Conservation (phyloP, 345 rosid genomes). For the Turnera subulata region DNA sequence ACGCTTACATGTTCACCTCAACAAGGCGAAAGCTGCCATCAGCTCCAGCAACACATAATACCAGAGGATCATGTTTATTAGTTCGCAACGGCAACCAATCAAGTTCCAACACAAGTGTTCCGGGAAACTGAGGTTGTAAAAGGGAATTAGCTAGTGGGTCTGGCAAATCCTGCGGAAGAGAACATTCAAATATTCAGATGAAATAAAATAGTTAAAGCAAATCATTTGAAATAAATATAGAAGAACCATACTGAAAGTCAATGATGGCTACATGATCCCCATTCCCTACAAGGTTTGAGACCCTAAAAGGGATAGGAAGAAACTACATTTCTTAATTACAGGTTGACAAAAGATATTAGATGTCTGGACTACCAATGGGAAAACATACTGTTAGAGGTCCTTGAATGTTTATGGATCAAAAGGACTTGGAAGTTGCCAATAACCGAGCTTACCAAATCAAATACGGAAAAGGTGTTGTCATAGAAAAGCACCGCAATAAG, state of each 20-base stretch:
- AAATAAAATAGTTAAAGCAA: too few relatives aligned
- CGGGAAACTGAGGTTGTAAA: constrained; percentile 92
- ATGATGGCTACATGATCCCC: too few relatives aligned
- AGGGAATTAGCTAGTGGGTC: constrained; percentile 97
- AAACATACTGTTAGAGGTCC: not conserved
- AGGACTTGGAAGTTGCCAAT: not conserved
- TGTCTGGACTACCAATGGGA: not conserved
- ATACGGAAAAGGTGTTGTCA: constrained; percentile 92
- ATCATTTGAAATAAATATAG: too few relatives aligned
- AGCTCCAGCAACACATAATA: constrained; percentile 93
- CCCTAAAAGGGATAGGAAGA: too few relatives aligned
- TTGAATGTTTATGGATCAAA: too few relatives aligned
- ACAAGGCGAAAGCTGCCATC: constrained; percentile 93
- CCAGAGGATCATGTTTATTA: constrained; percentile 76
- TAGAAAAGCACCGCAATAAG: constrained; percentile 90
- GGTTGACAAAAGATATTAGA: constrained; percentile 1
- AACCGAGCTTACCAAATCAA: constrained; percentile 71
- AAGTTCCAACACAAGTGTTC: constrained; percentile 92
- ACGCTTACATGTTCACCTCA: constrained; percentile 74
- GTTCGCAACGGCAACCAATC: constrained; percentile 89
- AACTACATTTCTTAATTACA: not conserved
- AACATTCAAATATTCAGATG: not conserved
- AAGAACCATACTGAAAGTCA: too few relatives aligned
- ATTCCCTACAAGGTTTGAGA: too few relatives aligned
- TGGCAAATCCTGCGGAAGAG: constrained; percentile 67